phyloP scores from a whole-genome alignment of 768 basidiomycete genomes.

The Tricholoma matsutake region DNA sequence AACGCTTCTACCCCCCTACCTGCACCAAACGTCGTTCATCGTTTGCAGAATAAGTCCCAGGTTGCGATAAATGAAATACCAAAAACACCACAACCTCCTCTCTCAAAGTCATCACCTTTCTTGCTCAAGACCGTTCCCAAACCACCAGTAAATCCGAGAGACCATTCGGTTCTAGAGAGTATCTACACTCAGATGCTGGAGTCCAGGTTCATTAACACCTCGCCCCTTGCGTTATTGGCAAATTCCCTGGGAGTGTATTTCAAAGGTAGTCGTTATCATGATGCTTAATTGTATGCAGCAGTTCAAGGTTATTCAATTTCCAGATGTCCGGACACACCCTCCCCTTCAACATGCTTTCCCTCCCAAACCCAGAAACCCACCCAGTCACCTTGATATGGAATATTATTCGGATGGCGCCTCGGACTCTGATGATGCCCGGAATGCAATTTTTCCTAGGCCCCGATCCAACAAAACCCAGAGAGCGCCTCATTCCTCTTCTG shows the following conservation, averaged over 20 bases:
- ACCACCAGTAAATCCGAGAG: constrained; percentile 54
- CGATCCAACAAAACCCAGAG: constrained; percentile 18
- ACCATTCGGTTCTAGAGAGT: constrained; percentile 60
- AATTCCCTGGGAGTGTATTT: constrained; percentile 61
- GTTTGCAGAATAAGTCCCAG: constrained; percentile 1
- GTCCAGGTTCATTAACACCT: constrained; percentile 62
- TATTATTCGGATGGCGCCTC: constrained; percentile 13
- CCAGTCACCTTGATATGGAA: background rate
- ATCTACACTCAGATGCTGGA: constrained; percentile 71
- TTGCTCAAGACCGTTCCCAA: constrained; percentile 36
- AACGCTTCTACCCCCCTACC: constrained; percentile 9
- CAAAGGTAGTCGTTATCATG: constrained; percentile 39
- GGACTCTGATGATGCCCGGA: constrained; percentile 36
- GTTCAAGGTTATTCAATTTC: background rate
- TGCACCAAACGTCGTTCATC: background rate
- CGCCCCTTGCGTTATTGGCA: constrained; percentile 58
- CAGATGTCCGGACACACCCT: constrained; percentile 66
- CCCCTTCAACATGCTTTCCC: constrained; percentile 62
- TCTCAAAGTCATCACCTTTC: constrained; percentile 23
- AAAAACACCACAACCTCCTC: constrained; percentile 6
- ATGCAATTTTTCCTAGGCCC: constrained; percentile 30
- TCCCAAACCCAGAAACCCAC: constrained; percentile 24
- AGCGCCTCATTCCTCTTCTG: constrained; percentile 12
- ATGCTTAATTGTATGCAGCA: background rate
- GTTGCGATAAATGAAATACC: background rate